phyloP scores from a whole-genome alignment of 1,284 basidiomycete genomes.

The Ceratobasidium sp. region DNA sequence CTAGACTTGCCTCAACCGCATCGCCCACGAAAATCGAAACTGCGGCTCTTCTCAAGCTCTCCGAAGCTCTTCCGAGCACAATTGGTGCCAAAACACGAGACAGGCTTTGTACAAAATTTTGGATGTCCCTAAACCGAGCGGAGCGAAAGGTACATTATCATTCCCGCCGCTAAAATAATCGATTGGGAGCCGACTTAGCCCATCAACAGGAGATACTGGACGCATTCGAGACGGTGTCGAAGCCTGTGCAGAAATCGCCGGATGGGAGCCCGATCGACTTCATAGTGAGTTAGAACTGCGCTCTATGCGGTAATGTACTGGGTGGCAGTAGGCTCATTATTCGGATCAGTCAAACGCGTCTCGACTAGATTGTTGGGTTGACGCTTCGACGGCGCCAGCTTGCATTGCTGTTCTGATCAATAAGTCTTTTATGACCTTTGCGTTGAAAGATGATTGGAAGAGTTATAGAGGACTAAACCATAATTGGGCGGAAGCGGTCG shows the following conservation, averaged over 20 bases:
- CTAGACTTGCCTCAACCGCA: not conserved
- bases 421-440: not conserved
- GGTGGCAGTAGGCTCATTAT: not conserved
- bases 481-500: conserved; percentile 1
- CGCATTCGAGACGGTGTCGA: not conserved
- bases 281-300: not conserved
- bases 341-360: not conserved
- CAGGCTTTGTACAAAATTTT: not conserved
- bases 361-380: not conserved
- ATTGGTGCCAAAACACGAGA: not conserved
- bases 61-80: not conserved
- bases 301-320: too few relatives aligned
- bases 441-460: not conserved
- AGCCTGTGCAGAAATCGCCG: not conserved
- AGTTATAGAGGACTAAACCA: not conserved
- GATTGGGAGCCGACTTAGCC: too few relatives aligned
- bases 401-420: conserved; percentile 4
- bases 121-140: not conserved
- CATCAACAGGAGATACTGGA: not conserved
- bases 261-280: not conserved
- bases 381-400: not conserved
- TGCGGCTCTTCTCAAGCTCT: not conserved
- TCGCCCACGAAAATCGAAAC: not conserved
- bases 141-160: not conserved
- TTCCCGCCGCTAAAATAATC: not conserved